A percentile compares a stretch with the other conserved stretches of the same genome.
phyloP scores from a whole-genome alignment of 2,329 filamentous ascomycete genomes.

The Epichloe scottii region DNA sequence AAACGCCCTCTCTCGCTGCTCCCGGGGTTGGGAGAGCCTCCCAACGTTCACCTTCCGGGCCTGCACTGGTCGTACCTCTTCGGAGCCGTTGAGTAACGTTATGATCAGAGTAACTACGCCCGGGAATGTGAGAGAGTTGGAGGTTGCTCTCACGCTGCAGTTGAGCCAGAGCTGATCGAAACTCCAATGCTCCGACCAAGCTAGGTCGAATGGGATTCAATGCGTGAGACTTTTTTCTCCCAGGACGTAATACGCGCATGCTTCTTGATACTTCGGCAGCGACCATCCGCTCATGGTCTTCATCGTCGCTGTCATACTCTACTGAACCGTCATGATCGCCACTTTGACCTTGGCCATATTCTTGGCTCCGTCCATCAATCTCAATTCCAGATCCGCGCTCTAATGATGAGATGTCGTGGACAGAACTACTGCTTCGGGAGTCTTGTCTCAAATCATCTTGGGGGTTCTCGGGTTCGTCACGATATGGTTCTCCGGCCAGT shows the following conservation, averaged over 20 bases:
- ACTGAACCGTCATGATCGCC: constrained; percentile 26
- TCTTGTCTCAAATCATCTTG: constrained; percentile 10
- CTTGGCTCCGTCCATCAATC: constrained; percentile 23
- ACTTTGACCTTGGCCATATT: constrained; percentile 17
- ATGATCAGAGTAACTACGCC: constrained; percentile 39
- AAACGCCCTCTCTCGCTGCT: constrained; percentile 8
- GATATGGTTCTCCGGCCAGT: constrained; percentile 45
- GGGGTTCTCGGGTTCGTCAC: constrained; percentile 38
- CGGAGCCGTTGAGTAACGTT: constrained; percentile 14
- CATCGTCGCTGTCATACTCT: constrained; percentile 31
- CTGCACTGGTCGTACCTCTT: constrained; percentile 16
- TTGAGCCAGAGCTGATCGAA: constrained; percentile 79
- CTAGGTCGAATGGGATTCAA: constrained; percentile 84
- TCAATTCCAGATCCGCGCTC: constrained; percentile 36
- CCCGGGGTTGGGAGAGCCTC: constrained; percentile 4
- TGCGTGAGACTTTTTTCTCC: constrained; percentile 46
- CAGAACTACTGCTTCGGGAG: constrained; percentile 8
- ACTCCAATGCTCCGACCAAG: constrained; percentile 85
- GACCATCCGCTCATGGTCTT: constrained; percentile 48
- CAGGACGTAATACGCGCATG: constrained; percentile 72
- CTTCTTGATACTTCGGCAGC: constrained; percentile 80
- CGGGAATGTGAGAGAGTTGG: constrained; percentile 54
- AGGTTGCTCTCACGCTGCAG: constrained; percentile 71
- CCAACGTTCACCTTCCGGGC: constrained; percentile 10
- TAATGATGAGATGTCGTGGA: constrained; percentile 28